A percentile compares a stretch with the other conserved stretches of the same genome.
These are phyloP conservation scores for Fusarium pseudograminearum DNA, from an alignment of 2,329 filamentous ascomycete genomes.

Conservation along the genomic window DNA sequence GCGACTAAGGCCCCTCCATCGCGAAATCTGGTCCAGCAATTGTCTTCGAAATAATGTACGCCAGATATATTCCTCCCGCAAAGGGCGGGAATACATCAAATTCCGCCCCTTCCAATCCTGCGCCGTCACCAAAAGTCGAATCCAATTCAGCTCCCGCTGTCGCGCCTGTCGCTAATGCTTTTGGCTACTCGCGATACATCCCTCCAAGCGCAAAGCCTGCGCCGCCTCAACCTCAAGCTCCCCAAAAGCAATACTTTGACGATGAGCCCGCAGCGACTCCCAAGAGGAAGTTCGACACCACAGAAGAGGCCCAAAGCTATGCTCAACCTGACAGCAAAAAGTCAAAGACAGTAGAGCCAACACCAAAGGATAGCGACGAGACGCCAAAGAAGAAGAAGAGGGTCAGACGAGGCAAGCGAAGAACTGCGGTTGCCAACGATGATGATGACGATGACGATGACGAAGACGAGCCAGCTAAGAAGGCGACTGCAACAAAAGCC, in stretches of 20 bases:
- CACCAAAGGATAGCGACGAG: slow-evolving; percentile 24
- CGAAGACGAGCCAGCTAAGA: slow-evolving; percentile 14
- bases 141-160: slow-evolving; percentile 1
- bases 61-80: slow-evolving; percentile 57
- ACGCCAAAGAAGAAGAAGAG: slow-evolving; percentile 46
- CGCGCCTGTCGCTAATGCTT: slow-evolving; percentile 36
- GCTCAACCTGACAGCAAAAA: slow-evolving; percentile 52
- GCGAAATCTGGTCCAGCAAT: slow-evolving; percentile 22
- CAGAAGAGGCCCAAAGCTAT: slow-evolving; percentile 46
- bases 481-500: slow-evolving; percentile 42
- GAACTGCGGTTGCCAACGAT: slow-evolving; percentile 28
- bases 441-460: slow-evolving; percentile 31
- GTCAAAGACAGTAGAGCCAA: slow-evolving; percentile 46
- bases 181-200: slow-evolving; percentile 58
- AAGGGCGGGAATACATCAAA: slow-evolving; percentile 34
- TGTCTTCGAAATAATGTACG: slow-evolving; percentile 53
- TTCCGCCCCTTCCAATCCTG: not conserved
- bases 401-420: slow-evolving; percentile 42
- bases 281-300: slow-evolving; percentile 55
- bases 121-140: not conserved
- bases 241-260: slow-evolving; percentile 47
- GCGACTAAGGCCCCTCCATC: slow-evolving; percentile 31
- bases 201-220: slow-evolving; percentile 48
- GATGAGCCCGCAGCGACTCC: slow-evolving; percentile 46
- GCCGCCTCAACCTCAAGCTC: slow-evolving; percentile 5